Evolutionary conservation across 441 rosid species (phyloP).

Genomic region (Adansonia grandidieri): DNA sequence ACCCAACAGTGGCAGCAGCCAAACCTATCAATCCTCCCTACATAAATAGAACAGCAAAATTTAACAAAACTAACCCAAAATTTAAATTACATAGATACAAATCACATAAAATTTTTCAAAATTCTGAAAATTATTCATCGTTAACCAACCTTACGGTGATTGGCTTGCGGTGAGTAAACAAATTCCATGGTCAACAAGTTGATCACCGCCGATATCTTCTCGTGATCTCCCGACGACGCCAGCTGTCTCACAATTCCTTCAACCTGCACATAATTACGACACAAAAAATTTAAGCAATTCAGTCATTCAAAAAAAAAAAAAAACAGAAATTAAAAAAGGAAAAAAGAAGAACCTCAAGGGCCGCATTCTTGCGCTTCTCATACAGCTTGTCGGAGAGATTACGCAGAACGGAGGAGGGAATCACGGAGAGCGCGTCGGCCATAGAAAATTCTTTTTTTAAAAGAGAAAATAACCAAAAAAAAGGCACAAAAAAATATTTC

Average conservation of each 20-base stretch:
- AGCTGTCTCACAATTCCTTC: conserved; percentile 94
- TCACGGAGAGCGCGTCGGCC: conserved; percentile 72
- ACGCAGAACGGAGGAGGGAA: conserved; percentile 81
- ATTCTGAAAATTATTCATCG: background rate
- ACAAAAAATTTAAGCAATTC: conserved; percentile 7
- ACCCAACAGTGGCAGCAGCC: conserved; percentile 98
- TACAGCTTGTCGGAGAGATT: conserved; percentile 98
- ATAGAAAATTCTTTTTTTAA: conserved; percentile 37
- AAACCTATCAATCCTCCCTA: conserved; percentile 98
- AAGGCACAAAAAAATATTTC: background rate
- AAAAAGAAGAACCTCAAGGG: conserved; percentile 71
- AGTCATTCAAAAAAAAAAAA: conserved; percentile 37
- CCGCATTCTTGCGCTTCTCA: conserved; percentile 99
- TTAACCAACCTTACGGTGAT: conserved; percentile 86
- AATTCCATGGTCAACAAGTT: conserved; percentile 74
- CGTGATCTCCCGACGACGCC: conserved; percentile 84
- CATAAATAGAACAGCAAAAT: conserved; percentile 10
- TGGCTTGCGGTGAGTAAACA: conserved; percentile 83
- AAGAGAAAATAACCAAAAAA: background rate
- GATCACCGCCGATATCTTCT: conserved; percentile 88
- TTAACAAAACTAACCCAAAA: conserved; percentile 4
- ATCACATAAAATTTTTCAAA: conserved; percentile 2
- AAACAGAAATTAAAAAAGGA: conserved; percentile 18
- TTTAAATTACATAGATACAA: background rate
- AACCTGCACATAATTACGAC: conserved; percentile 48